phyloP scores from a whole-genome alignment of 306 rosid species.

The Pyrus bretschneideri region DNA sequence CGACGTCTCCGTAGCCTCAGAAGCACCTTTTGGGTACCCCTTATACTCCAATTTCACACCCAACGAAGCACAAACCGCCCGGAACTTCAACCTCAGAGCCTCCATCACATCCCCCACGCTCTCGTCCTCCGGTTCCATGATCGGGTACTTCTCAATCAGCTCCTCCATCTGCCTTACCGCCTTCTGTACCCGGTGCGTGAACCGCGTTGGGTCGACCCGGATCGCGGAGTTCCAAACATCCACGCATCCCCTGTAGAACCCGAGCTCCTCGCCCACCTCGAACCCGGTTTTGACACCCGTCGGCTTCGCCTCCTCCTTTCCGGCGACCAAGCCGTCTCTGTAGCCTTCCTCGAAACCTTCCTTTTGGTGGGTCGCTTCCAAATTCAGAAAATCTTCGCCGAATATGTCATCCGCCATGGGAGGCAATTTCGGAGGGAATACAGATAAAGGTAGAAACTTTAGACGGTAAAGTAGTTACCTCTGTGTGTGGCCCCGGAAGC shows the following conservation, averaged over 20 bases:
- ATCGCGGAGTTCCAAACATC: slow-evolving; percentile 48
- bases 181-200: slow-evolving; percentile 44
- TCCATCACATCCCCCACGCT: slow-evolving; percentile 61
- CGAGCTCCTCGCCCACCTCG: slow-evolving; percentile 22
- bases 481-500: background rate
- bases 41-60: slow-evolving; percentile 59
- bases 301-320: background rate
- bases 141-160: slow-evolving; percentile 48
- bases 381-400: background rate
- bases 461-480: background rate
- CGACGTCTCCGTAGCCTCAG: slow-evolving; percentile 30
- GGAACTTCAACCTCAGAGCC: slow-evolving; percentile 62
- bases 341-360: background rate
- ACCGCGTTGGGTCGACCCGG: slow-evolving; percentile 37
- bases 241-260: slow-evolving; percentile 67
- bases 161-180: slow-evolving; percentile 60
- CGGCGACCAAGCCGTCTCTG: background rate
- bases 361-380: background rate
- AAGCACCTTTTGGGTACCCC: slow-evolving; percentile 46
- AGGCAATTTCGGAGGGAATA: background rate
- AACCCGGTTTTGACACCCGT: background rate
- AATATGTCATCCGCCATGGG: background rate
- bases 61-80: slow-evolving; percentile 52
- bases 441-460: background rate
- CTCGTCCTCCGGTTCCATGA: slow-evolving; percentile 60